Evolutionary conservation across 2,329 filamentous ascomycete genomes (phyloP).

Genomic region (Sclerotiophoma versabilis): DNA sequence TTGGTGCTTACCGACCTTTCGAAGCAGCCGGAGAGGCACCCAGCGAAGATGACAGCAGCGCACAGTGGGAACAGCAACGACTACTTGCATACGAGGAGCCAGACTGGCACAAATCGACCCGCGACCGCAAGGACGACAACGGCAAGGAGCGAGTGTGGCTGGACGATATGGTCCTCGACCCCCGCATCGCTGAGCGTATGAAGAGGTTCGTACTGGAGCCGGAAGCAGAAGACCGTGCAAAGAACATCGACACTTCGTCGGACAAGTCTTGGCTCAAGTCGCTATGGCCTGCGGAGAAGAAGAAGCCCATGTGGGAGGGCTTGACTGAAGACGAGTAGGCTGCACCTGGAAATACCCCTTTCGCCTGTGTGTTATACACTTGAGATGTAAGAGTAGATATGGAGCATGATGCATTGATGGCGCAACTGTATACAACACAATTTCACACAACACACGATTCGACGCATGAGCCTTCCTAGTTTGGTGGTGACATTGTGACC

Average conservation of each 20-base stretch:
- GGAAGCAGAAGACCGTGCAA: conserved; percentile 73
- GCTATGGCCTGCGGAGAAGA: conserved; percentile 43
- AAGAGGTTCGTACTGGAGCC: conserved; percentile 73
- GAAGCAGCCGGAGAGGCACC: conserved; percentile 34
- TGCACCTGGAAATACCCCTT: conserved; percentile 29
- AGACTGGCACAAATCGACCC: conserved; percentile 84
- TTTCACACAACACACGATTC: neutral
- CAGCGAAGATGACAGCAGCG: conserved; percentile 42
- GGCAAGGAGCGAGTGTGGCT: conserved; percentile 72
- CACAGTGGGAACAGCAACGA: conserved; percentile 67
- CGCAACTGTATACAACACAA: conserved; percentile 22
- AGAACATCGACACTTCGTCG: conserved; percentile 26
- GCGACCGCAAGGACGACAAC: conserved; percentile 60
- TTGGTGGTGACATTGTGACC: neutral
- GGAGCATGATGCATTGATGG: conserved; percentile 33
- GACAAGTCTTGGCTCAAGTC: conserved; percentile 39
- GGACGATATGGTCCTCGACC: conserved; percentile 76
- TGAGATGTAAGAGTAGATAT: conserved; percentile 38
- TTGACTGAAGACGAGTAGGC: conserved; percentile 36
- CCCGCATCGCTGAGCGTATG: conserved; percentile 80
- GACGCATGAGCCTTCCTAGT: neutral
- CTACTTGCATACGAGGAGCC: conserved; percentile 74
- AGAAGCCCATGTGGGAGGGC: conserved; percentile 44
- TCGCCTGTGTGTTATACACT: conserved; percentile 29
- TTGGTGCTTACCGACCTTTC: conserved; percentile 63